Conservation (phyloP, 2,329 filamentous ascomycete species). For the Aspergillus melleus region DNA sequence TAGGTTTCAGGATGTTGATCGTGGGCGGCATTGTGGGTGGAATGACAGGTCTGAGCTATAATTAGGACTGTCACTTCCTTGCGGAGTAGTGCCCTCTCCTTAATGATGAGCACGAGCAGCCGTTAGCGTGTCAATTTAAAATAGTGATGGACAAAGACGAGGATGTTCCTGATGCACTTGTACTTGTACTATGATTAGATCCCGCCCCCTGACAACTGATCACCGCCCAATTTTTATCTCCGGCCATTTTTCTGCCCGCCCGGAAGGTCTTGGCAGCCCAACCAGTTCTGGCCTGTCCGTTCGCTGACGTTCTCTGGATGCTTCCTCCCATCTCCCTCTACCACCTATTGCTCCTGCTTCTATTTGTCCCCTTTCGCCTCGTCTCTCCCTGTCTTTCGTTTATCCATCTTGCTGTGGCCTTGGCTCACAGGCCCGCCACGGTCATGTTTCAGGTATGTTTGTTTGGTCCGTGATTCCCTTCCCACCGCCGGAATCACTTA, state of each 20-base stretch:
- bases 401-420: constrained; percentile 12
- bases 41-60: background rate
- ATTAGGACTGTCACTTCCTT: too few relatives aligned
- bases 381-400: constrained; percentile 13
- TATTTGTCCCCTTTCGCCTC: constrained; percentile 11
- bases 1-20: too few relatives aligned
- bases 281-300: background rate
- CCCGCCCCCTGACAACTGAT: background rate
- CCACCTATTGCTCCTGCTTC: constrained; percentile 11
- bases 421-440: constrained; percentile 24
- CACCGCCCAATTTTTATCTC: background rate
- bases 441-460: constrained; percentile 34
- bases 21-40: background rate
- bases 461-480: background rate
- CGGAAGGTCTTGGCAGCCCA: background rate
- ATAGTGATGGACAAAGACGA: background rate
- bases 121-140: background rate
- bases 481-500: background rate
- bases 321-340: constrained; percentile 10
- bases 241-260: background rate
- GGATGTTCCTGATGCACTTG: background rate
- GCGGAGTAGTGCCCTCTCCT: too few relatives aligned
- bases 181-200: background rate
- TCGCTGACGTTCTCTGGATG: background rate
- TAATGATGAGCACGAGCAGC: background rate